phyloP scores from a whole-genome alignment of 108 stramenopile genomes.

The Thalassiosira profunda region DNA sequence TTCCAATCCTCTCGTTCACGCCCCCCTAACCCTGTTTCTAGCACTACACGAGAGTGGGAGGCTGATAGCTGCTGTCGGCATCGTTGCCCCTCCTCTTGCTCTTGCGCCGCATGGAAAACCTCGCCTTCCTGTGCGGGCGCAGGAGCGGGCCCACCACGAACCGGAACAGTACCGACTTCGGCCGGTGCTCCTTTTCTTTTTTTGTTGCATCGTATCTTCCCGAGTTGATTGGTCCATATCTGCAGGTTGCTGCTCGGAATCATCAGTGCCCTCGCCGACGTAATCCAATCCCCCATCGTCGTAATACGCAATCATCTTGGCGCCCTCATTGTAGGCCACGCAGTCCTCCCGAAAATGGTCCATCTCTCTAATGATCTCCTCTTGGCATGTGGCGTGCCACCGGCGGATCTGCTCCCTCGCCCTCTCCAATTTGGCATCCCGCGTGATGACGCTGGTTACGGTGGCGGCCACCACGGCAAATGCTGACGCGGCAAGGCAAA shows the following conservation, averaged over 20 bases:
- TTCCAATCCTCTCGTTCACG: neutral
- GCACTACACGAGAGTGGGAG: neutral
- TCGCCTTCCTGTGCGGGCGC: neutral
- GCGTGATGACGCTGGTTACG: constrained; percentile 11
- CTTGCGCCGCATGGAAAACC: constrained; percentile 16
- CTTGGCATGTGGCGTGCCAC: constrained; percentile 28
- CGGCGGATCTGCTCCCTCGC: constrained; percentile 20
- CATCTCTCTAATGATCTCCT: constrained; percentile 32
- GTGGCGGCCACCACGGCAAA: constrained; percentile 13
- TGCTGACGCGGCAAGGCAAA: neutral
- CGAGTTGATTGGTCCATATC: neutral
- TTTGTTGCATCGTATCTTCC: neutral
- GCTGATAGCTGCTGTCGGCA: neutral
- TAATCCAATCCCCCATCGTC: too few relatives aligned
- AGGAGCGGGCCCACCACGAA: constrained; percentile 13
- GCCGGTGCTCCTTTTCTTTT: neutral
- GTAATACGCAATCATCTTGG: too few relatives aligned
- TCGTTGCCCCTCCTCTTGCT: constrained; percentile 1
- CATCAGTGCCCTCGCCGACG: constrained; percentile 1
- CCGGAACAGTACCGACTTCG: constrained; percentile 36
- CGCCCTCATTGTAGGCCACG: constrained; percentile 7
- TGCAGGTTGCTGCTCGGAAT: neutral
- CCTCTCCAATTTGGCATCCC: constrained; percentile 11
- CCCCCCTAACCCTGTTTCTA: too few relatives aligned
- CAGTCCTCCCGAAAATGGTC: constrained; percentile 28